A percentile compares a stretch with the other conserved stretches of the same genome.
phyloP scores from a whole-genome alignment of 345 rosid genomes.

The Dovyalis caffra region DNA sequence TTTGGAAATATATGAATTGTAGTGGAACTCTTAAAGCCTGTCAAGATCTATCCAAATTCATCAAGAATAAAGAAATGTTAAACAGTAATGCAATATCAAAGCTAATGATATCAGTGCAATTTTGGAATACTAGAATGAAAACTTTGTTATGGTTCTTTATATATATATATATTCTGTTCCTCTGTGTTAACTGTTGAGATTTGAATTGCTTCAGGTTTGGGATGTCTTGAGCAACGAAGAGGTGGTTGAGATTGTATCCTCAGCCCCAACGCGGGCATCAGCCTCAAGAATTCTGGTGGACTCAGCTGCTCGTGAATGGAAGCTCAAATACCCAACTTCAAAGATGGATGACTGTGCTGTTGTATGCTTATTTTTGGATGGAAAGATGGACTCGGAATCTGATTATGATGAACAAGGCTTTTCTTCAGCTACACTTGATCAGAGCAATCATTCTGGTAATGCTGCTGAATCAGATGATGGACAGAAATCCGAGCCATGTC shows the following conservation, averaged over 20 bases:
- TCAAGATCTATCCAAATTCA: background rate
- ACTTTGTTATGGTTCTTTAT: background rate
- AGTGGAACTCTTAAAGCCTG: background rate
- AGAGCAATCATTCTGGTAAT: conserved; percentile 68
- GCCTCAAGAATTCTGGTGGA: conserved; percentile 87
- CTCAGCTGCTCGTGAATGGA: conserved; percentile 92
- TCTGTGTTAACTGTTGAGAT: background rate
- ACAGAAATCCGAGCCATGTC: conserved; percentile 75
- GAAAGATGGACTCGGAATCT: conserved; percentile 89
- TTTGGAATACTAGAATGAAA: too few relatives aligned
- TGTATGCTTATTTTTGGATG: conserved; percentile 90
- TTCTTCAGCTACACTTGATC: conserved; percentile 68
- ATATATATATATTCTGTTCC: background rate
- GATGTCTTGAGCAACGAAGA: conserved; percentile 97
- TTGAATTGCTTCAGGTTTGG: conserved; percentile 65
- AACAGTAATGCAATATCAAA: background rate
- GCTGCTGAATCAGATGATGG: conserved; percentile 75
- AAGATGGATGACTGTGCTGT: conserved; percentile 99
- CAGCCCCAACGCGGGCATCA: conserved; percentile 74
- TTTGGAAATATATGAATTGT: background rate
- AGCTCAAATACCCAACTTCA: conserved; percentile 96
- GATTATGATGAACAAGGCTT: conserved; percentile 73
- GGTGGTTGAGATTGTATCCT: conserved; percentile 85
- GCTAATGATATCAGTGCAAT: background rate
- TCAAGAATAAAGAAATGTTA: background rate